Conservation (phyloP, 2,329 filamentous ascomycete genomes). For the Aspergillus sp. region DNA sequence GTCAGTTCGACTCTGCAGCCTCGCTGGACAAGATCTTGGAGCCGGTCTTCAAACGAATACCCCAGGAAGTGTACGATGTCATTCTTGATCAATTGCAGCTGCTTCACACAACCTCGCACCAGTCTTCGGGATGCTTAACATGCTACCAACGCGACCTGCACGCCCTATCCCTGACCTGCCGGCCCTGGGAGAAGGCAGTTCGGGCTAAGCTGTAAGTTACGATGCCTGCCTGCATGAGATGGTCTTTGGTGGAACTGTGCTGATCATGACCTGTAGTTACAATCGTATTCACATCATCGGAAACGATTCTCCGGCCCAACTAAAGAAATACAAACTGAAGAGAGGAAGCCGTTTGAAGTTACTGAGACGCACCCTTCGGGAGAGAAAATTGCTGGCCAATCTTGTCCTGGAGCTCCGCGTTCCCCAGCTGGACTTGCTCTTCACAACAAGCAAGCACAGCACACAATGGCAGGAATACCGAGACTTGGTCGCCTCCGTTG, state of each 20-base stretch:
- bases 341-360: constrained; percentile 49
- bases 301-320: constrained; percentile 40
- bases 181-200: constrained; percentile 52
- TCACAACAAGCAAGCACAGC: constrained; percentile 36
- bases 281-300: constrained; percentile 45
- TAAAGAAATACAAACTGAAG: constrained; percentile 47
- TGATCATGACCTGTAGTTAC: constrained; percentile 35
- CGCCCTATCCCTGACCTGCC: constrained; percentile 50
- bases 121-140: constrained; percentile 42
- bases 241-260: constrained; percentile 6
- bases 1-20: constrained; percentile 34
- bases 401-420: constrained; percentile 52
- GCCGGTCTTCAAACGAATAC: constrained; percentile 42
- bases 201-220: constrained; percentile 42
- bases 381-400: constrained; percentile 47
- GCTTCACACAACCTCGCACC: constrained; percentile 37
- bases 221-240: constrained; percentile 11
- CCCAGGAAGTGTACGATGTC: constrained; percentile 51
- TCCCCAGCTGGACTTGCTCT: constrained; percentile 42
- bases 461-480: constrained; percentile 45
- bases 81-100: constrained; percentile 49
- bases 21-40: constrained; percentile 29
- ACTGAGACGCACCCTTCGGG: constrained; percentile 51
- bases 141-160: constrained; percentile 53
- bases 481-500: constrained; percentile 50